Evolutionary conservation across 2,329 filamentous ascomycete species (phyloP), one percentile per base, ranked within the genome.

Genomic region (Aspergillus brasiliensis): DNA sequence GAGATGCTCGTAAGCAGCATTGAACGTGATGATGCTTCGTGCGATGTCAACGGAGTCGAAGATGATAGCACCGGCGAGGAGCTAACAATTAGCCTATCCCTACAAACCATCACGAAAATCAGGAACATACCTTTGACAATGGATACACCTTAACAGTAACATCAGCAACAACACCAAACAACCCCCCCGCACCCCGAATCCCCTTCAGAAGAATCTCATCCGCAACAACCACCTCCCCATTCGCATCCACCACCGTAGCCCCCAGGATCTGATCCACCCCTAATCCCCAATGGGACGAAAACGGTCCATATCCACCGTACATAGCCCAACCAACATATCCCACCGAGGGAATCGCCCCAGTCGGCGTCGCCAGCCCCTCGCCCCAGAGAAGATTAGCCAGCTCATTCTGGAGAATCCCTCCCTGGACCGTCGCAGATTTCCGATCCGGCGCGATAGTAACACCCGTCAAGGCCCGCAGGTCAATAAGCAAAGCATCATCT

Each of bases 201-300:
- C 61, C 67, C 44, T 59, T 42, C 7, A 68, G 44, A n/a, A 67
- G 28, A 3, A 28, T 37, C 13, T 57, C 34, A 51, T 69, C 60
- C 0, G 64, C 62, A 0, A 58, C 42, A 8, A 64, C 23, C 0
- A 68, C n/a, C 2, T 62, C 47, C 1, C 65, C 66, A 5, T 60
- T 7, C 2, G 61, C 46, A 15, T 62, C 55, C 1, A 68, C 59
- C 1, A 69, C 21, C 2, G 47, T 64, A 0, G 67, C 67, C 0
- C 66, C 70, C 1, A 78, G 40, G 15, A 79, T 77, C 61, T 78
- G 73, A 57, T 79, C 77, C 8, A 70, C 69, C 0, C 76, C 76
- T 0, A 78, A 56, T 3, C 77, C 77, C 56, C 65, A 71, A 2
- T 52, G 46, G 0, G 65, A 59, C 2, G 66, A 65, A 21, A 74